Evolutionary conservation across 352 stramenopile species (phyloP), one percentile per base, ranked within the genome.

Genomic region (Phytophthora chlamydospora): DNA sequence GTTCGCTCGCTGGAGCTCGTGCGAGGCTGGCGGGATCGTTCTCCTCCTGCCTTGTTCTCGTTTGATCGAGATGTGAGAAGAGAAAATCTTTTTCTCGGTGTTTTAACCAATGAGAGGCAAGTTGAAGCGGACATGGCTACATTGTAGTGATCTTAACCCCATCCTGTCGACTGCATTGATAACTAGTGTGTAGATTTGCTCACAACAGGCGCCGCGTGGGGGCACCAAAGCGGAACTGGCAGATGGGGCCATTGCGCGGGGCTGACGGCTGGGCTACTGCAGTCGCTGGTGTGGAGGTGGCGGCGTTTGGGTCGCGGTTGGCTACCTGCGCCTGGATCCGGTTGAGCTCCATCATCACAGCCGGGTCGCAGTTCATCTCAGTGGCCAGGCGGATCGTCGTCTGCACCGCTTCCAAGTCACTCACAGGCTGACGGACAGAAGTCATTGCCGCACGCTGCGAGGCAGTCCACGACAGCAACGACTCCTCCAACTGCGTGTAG

Each of bases 361-460:
- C 52, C 3, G 76, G 49, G 32, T 89, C 76, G 58, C 76, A 88
- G 47, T 85, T 84, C 83, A 88, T 89, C 46, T 89, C 80, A 14
- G 63, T 74, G 5, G 80, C 76, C 19, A 91, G 64, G 12, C 71
- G 80, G 36, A 91, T 79, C 29, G 85, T 82, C 6, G 74, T 87
- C 54, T 89, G 76, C 14, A 91, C 53, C 7, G 83, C 83, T 40
- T 81, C 70, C 19, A 88, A 41, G 46, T 90, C 80, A 29, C 76
- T 78, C 5, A 66, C 68, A 29, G 53, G 53, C 10, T 76, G 76
- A 1, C 58, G 54, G 17, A 35, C 38, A 29, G 68, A 29, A 6
- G 58, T n/a, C 13, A 46, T 56, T 10, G 52, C 29, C 43, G 49
- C 40, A 45, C 68, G 48, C 19, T 89, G 74, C 8, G 71, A 71